phyloP scores from a whole-genome alignment of 768 basidiomycete genomes.

The Auriscalpium orientale region DNA sequence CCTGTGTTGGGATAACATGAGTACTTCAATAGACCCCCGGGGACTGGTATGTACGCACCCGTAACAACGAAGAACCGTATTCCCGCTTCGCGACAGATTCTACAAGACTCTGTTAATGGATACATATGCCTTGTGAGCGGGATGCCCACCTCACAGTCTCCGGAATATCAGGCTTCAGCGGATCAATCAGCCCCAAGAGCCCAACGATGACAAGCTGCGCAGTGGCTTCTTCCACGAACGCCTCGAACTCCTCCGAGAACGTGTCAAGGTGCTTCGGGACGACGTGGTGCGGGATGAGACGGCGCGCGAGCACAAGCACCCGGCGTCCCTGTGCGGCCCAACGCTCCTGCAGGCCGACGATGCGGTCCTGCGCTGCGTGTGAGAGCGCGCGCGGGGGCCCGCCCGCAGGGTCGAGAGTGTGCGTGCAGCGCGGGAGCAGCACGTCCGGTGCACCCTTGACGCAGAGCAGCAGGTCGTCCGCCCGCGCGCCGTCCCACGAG shows the following conservation, averaged over 20 bases:
- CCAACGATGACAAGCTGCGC: constrained; percentile 45
- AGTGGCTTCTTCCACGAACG: constrained; percentile 34
- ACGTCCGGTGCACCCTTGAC: constrained; percentile 50
- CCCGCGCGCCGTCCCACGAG: constrained; percentile 21
- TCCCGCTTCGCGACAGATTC: constrained; percentile 45
- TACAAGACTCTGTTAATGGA: not conserved
- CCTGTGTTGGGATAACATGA: constrained; percentile 19
- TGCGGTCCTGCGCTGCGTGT: constrained; percentile 18
- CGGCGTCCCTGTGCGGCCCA: constrained; percentile 50
- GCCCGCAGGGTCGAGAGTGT: constrained; percentile 31
- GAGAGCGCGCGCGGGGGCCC: constrained; percentile 27
- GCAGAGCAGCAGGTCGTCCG: constrained; percentile 25
- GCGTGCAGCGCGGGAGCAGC: constrained; percentile 33
- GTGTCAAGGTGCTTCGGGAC: constrained; percentile 23
- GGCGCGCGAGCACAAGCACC: constrained; percentile 52
- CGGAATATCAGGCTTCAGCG: constrained; percentile 46
- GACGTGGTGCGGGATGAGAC: constrained; percentile 27
- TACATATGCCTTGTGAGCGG: not conserved
- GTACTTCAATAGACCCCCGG: not conserved
- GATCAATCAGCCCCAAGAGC: constrained; percentile 52
- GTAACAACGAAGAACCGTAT: constrained; percentile 61
- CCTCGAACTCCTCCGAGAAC: constrained; percentile 33
- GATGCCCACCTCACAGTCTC: constrained; percentile 31
- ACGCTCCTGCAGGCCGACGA: constrained; percentile 34
- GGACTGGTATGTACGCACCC: constrained; percentile 24